Percentiles rank a stretch among this genome's conserved stretches.
Evolutionary conservation across 2,329 filamentous ascomycete genomes (phyloP).

Genomic region (Colletotrichum melonis): DNA sequence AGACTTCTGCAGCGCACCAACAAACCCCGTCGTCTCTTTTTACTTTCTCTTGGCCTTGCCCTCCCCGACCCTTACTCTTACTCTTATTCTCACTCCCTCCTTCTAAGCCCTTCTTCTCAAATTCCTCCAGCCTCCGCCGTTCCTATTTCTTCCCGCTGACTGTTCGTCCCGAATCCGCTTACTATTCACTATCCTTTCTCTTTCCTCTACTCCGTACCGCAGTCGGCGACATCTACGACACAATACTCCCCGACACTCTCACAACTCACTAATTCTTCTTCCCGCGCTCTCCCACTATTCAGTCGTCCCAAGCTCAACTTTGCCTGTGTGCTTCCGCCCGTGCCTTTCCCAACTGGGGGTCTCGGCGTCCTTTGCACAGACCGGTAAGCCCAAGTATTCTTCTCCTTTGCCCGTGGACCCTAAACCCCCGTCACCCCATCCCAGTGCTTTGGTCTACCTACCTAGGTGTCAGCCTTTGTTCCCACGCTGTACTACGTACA

Average conservation of each 20-base stretch:
- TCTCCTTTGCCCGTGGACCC: neutral
- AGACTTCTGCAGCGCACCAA: constrained; percentile 19
- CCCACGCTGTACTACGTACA: too few species aligned
- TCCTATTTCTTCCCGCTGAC: neutral
- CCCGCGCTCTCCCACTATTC: neutral
- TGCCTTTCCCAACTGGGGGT: neutral
- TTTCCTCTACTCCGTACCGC: neutral
- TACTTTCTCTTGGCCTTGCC: neutral
- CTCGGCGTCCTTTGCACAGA: neutral
- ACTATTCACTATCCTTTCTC: neutral
- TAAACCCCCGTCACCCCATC: neutral
- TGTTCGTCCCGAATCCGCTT: neutral
- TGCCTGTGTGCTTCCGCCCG: neutral
- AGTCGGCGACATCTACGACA: neutral
- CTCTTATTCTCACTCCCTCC: neutral
- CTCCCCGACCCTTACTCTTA: neutral
- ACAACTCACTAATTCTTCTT: too few species aligned
- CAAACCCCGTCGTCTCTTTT: neutral
- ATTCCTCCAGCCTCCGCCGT: neutral
- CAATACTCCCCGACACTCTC: neutral
- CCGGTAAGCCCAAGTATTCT: neutral
- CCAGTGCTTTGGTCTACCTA: neutral
- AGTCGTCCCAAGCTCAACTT: neutral
- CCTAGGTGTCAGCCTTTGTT: neutral
- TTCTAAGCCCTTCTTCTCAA: neutral